These are phyloP conservation scores for Scutellaria galericulata DNA, from an alignment of 257 asterid genomes.

Conservation along the genomic window DNA sequence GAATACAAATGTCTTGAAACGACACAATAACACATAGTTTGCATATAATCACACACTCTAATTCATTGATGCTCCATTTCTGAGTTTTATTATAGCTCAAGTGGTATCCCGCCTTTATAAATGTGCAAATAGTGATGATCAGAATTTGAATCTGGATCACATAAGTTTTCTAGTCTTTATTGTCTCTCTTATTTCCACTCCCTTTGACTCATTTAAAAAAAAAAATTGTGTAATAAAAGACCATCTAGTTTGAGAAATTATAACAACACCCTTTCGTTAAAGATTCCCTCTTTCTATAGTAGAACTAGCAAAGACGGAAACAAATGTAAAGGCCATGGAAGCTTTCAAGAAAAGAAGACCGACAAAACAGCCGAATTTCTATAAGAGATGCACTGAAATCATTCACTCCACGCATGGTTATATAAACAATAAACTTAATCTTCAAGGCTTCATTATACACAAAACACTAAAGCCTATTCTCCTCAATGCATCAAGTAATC, in stretches of 20 bases:
- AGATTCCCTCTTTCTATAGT: background rate
- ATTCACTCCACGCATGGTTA: background rate
- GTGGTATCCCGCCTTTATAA: too few relatives aligned
- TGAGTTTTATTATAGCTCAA: too few relatives aligned
- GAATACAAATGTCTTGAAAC: conserved; percentile 5
- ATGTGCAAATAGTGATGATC: too few relatives aligned
- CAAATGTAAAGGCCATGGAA: background rate
- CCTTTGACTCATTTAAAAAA: too few relatives aligned
- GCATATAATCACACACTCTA: background rate
- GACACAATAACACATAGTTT: background rate
- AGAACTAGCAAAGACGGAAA: conserved; percentile 5
- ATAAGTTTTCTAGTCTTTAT: too few relatives aligned
- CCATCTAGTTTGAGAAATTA: background rate
- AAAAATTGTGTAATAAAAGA: background rate
- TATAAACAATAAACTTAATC: background rate
- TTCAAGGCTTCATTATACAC: background rate
- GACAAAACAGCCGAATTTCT: background rate
- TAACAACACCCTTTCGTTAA: background rate
- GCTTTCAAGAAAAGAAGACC: background rate
- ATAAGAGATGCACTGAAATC: background rate
- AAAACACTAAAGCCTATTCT: background rate
- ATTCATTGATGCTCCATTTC: conserved; percentile 5
- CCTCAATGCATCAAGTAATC: conserved; percentile 1
- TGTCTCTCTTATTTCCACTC: too few relatives aligned
- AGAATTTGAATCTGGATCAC: too few relatives aligned